Conservation (phyloP, 441 rosid species). For the Jatropha multifida region DNA sequence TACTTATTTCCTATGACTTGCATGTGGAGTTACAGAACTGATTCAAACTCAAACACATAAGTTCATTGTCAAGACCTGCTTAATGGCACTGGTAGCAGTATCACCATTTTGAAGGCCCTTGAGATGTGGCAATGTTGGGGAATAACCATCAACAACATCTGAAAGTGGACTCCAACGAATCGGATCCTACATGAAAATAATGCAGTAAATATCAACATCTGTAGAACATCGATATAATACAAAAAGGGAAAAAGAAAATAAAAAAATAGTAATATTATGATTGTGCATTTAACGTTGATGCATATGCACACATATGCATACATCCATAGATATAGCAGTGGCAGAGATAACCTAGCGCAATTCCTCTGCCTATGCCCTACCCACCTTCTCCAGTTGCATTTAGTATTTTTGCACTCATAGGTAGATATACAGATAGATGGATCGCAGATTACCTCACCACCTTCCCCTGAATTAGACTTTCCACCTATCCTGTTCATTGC, state of each 20-base stretch:
- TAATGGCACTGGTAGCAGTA: conserved; percentile 99
- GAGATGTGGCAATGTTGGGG: conserved; percentile 96
- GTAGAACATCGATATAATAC: neutral
- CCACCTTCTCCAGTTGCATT: neutral
- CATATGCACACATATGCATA: neutral
- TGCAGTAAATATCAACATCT: conserved; percentile 7
- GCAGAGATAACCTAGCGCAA: neutral
- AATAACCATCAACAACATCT: conserved; percentile 98
- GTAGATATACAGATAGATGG: neutral
- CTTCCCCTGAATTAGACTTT: conserved; percentile 98
- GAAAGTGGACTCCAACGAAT: conserved; percentile 92
- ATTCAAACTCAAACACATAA: conserved; percentile 15
- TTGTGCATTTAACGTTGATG: neutral
- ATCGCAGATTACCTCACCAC: conserved; percentile 81
- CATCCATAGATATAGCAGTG: neutral
- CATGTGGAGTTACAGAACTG: conserved; percentile 11
- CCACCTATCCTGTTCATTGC: conserved; percentile 99
- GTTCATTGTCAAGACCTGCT: conserved; percentile 61
- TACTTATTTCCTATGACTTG: neutral
- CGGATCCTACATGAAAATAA: conserved; percentile 66
- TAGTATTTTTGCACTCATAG: neutral
- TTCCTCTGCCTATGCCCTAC: neutral
- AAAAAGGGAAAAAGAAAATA: neutral
- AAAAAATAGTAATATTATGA: conserved; percentile 2
- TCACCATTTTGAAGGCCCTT: conserved; percentile 99